Conservation (phyloP, 805 yeast species). For the Candida pseudofarinosa region DNA sequence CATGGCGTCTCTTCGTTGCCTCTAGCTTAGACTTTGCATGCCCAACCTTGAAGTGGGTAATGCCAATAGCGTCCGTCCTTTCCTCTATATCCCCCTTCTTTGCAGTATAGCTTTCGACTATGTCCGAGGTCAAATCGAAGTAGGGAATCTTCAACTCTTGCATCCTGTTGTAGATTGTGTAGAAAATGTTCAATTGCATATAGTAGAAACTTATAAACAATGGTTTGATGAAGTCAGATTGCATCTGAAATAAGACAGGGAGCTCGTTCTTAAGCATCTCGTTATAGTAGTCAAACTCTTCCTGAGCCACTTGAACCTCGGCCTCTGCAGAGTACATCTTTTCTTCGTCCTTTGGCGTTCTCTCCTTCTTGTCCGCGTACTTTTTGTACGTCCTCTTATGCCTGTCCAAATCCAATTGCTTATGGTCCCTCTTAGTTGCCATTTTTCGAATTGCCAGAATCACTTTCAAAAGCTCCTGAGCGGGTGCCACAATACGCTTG, state of each 20-base stretch:
- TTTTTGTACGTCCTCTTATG: constrained; percentile 66
- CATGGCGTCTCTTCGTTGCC: constrained; percentile 73
- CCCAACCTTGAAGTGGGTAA: constrained; percentile 86
- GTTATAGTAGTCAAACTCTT: constrained; percentile 93
- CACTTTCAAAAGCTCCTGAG: constrained; percentile 81
- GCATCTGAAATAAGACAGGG: constrained; percentile 82
- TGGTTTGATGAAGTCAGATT: constrained; percentile 89
- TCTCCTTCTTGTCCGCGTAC: constrained; percentile 77
- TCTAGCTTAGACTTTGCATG: constrained; percentile 84
- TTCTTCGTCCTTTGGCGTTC: constrained; percentile 87
- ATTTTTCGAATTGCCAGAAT: constrained; percentile 83
- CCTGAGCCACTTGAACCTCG: constrained; percentile 84
- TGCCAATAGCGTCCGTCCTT: constrained; percentile 80
- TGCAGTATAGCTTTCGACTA: constrained; percentile 68
- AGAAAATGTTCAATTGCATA: constrained; percentile 96
- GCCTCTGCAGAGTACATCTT: constrained; percentile 84
- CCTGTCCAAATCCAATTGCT: constrained; percentile 90
- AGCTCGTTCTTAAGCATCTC: constrained; percentile 89
- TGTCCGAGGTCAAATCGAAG: constrained; percentile 81
- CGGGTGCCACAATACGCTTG: constrained; percentile 83
- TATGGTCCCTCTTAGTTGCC: constrained; percentile 94
- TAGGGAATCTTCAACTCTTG: constrained; percentile 97
- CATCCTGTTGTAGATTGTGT: constrained; percentile 85
- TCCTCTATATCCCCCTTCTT: constrained; percentile 93
- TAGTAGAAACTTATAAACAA: constrained; percentile 90